Evolutionary conservation across 2,329 filamentous ascomycete genomes (phyloP).

Genomic region (Nemania serpens): DNA sequence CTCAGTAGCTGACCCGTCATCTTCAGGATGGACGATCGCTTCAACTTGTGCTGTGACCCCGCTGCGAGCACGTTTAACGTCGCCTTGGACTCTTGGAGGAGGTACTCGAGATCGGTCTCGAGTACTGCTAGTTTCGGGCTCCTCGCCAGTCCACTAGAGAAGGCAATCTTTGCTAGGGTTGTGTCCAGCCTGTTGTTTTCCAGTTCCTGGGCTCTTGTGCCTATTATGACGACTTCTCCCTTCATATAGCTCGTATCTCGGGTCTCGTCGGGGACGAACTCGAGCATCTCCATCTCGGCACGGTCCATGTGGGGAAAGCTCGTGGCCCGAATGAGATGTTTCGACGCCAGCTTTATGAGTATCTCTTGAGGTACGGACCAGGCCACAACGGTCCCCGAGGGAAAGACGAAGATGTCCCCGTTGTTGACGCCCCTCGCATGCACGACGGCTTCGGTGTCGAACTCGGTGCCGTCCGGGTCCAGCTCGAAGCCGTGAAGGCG

Average conservation of each 20-base stretch:
- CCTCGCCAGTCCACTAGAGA: slow-evolving; percentile 89
- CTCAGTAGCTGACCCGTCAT: slow-evolving; percentile 92
- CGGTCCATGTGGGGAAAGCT: slow-evolving; percentile 71
- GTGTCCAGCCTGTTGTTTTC: slow-evolving; percentile 54
- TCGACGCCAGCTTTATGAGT: slow-evolving; percentile 70
- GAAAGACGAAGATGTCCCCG: slow-evolving; percentile 94
- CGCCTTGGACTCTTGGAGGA: slow-evolving; percentile 82
- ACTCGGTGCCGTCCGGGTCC: slow-evolving; percentile 64
- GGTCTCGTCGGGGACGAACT: slow-evolving; percentile 77
- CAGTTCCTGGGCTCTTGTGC: slow-evolving; percentile 65
- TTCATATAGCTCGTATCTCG: slow-evolving; percentile 78
- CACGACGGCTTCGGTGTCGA: slow-evolving; percentile 65
- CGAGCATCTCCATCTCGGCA: slow-evolving; percentile 86
- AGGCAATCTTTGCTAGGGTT: slow-evolving; percentile 91
- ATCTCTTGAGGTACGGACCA: slow-evolving; percentile 85
- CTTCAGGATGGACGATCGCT: slow-evolving; percentile 80
- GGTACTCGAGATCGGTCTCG: slow-evolving; percentile 78
- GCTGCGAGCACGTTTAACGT: slow-evolving; percentile 74
- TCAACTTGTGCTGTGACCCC: slow-evolving; percentile 66
- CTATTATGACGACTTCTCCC: slow-evolving; percentile 87
- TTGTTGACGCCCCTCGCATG: slow-evolving; percentile 65
- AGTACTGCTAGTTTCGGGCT: slow-evolving; percentile 93
- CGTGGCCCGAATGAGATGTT: slow-evolving; percentile 75
- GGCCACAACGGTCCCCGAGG: slow-evolving; percentile 88
- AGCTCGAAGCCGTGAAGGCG: slow-evolving; percentile 63